Base-by-base conservation (phyloP, 140 eudicot genomes). In the Artemisia princeps region DNA sequence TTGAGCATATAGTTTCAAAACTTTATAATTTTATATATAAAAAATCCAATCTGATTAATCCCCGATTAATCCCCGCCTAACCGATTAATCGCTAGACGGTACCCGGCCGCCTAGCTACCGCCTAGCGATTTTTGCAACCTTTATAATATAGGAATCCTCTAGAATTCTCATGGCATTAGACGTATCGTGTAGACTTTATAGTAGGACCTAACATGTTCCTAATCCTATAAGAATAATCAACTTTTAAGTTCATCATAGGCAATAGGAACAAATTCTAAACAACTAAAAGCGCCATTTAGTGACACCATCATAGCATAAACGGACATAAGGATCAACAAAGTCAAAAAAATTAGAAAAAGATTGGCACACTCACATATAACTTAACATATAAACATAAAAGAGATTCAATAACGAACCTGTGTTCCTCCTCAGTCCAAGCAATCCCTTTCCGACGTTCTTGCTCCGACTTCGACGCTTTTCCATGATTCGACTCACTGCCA, bases 351-450 rank as follows among this genome's bases (percentile, higher is more conserved):
- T 30, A 28, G n/a, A 28, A n/a, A 3, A 30, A 30, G 5, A 59
- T 14, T n/a, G 13, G 40, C 64, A 24, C 63, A 60, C 50, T 14
- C 50, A 33, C 14, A 5, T 26, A 28, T 0, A 12, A 13, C 6
- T 13, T 2, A 60, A 46, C 52, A 46, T 48, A 68, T 55, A 55
- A 23, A 59, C 17, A 66, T 16, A 44, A 4, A 45, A 6, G 42
- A 68, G 42, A 68, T 12, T 10, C 55, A 46, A 53, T 42, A 77
- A 56, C 64, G 37, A 49, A 82, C 91, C 83, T 84, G 87, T 84
- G 91, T 44, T 84, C 91, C 62, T 84, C 84, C 70, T 84, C 91
- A 0, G 87, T 82, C 91, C 91, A 84, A 65, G 91, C 91, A 60
- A 85, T 65, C 2, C 87, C 92, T 68, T 82, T 85, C 1, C 87